A percentile compares a stretch with the other conserved stretches of the same genome.
Evolutionary conservation across 345 rosid genomes (phyloP).

Genomic region (Eucalyptus polyanthemos): DNA sequence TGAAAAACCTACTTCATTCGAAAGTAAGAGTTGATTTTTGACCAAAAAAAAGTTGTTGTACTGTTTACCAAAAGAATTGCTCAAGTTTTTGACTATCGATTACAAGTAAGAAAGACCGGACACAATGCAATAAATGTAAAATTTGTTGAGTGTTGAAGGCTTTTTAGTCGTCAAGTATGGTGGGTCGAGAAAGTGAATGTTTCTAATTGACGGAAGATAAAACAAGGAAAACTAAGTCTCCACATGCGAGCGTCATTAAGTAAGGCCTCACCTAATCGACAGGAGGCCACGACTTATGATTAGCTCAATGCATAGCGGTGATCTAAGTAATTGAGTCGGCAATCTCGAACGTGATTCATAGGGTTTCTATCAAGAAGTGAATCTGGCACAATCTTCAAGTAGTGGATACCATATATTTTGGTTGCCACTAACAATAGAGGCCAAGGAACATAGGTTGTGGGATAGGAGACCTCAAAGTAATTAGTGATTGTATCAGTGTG

Average conservation of each 20-base stretch:
- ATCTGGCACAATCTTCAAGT: fast-evolving
- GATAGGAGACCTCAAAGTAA: background rate
- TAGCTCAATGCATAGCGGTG: background rate
- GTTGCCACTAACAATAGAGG: background rate
- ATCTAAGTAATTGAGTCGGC: background rate
- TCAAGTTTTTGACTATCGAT: background rate
- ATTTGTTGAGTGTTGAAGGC: background rate
- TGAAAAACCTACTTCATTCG: background rate
- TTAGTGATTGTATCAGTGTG: background rate
- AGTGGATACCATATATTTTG: background rate
- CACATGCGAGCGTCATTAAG: fast-evolving
- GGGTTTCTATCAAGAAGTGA: background rate
- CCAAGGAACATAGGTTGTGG: background rate
- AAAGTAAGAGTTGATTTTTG: background rate
- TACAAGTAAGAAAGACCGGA: background rate
- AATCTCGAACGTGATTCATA: fast-evolving
- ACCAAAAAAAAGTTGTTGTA: background rate
- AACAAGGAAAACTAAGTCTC: background rate
- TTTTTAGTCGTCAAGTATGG: background rate
- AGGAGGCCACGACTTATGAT: background rate
- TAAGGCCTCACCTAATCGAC: background rate
- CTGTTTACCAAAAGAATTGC: background rate
- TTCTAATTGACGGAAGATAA: too few species aligned
- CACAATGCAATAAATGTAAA: background rate
- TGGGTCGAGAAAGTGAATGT: background rate